Base-by-base conservation (phyloP, 1,284 basidiomycete genomes). In the Waitea zeae region DNA sequence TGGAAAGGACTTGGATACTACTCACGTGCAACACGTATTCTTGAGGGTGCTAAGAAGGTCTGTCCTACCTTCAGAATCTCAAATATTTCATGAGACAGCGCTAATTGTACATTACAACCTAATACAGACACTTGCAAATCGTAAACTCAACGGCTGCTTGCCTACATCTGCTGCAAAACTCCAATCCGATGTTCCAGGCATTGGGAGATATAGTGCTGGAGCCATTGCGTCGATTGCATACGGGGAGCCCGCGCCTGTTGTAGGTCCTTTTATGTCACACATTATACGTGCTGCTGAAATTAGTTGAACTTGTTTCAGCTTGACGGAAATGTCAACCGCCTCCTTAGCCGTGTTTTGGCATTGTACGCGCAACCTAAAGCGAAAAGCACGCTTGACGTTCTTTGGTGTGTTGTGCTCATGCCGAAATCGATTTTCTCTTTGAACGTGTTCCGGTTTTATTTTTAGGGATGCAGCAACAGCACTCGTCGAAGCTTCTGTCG, bases 1-100 rank as follows among this genome's bases (percentile, higher is more conserved):
- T 95, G 90, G 90, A 87, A 77, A 51, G 82, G 89, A 2, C 62
- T 95, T 2, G 89, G 89, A 2, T 95, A 95, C 56, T 96, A 95
- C 52, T 82, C 81, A 14, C 70, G 89, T 31, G 90, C 88, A 9
- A 70, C 75, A 31, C 70, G 84, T 19, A 59, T 96, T 12, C 70
- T 87, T 4, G 64, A 30, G 29, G 29, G 15, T 6, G 11, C 15
- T 6, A 30, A 30, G 15, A 30, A 17, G 29, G 9, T 30, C 9
- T 26, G 24, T 26, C 24, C 7, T 7, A 26, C 9, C 24, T 26
- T 7, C 9, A n/a, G n/a, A n/a, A n/a, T 26, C n/a, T 26, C 24
- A n/a, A n/a, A 26, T 7, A 26, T 7, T n/a, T 26, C 7, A 26
- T n/a, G 7, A 26, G n/a, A 26, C 7, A 26, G 22, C 22, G 22